Evolutionary conservation across 78 protist species (phyloP), one percentile per base, ranked within the genome.

Genomic region (Polysphondylium violaceum): DNA sequence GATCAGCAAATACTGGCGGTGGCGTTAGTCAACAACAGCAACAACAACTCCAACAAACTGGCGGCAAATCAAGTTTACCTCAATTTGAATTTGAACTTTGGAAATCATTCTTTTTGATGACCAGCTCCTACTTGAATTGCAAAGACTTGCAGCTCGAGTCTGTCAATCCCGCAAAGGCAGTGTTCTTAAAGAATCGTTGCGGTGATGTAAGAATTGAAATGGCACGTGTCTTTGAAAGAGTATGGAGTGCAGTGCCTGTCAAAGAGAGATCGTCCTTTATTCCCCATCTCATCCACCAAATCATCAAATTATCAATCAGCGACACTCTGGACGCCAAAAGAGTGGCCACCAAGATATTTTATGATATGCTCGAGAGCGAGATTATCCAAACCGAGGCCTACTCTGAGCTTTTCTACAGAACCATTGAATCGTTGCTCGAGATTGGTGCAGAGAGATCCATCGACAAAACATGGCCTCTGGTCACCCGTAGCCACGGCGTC

Each of bases 161-260:
- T 3, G 91, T 83, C n/a, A 83, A 83, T 59, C 91, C 91, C 27
- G 91, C 91, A 43, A 83, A 83, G 21, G 91, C 91, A 17, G 79
- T 83, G 2, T 83, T 59, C 47, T n/a, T 83, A n/a, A 83, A 83
- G 38, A 44, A 71, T 29, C 60, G 91, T 38, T 83, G 91, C 58
- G 91, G 91, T 43, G 91, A 83, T 58, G 91, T 83, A 29, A 36
- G 91, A 25, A 83, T 83, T 44, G 91, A 83, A 33, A 83, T 83
- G 91, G 91, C 91, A 59, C 14, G 91, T 25, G 91, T 83, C 1
- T 71, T 83, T 19, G 91, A 83, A 44, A 44, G 91, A 40, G 91
- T 83, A 3, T 83, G 91, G 91, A 9, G 40, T 31, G 69, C 91
- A 8, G 91, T 83, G 5, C 91, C 91, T 16, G 17, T 83, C 6